Conservation (phyloP, 768 basidiomycete species). For the Fibroporia radiculosa region DNA sequence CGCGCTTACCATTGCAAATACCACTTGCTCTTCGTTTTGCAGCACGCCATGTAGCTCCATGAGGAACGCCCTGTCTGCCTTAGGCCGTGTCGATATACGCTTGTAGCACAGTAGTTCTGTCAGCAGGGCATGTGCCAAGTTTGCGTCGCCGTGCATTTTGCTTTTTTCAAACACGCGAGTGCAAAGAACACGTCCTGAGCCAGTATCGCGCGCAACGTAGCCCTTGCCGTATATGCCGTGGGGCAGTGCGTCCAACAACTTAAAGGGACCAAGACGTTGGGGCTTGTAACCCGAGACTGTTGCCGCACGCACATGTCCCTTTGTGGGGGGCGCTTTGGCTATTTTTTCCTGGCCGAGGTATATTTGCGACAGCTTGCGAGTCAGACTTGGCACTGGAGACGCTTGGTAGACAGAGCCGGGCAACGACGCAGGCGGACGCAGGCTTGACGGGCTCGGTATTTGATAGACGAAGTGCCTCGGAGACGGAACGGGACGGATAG, state of each 20-base stretch:
- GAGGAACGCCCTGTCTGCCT: conserved; percentile 14
- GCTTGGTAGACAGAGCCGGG: neutral
- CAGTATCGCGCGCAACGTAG: conserved; percentile 11
- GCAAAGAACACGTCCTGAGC: conserved; percentile 15
- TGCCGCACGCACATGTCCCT: neutral
- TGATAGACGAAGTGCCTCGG: neutral
- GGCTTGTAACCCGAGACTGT: neutral
- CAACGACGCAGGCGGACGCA: neutral
- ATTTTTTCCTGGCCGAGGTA: neutral
- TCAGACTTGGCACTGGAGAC: neutral
- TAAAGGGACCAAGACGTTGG: conserved; percentile 13
- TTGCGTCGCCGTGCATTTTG: conserved; percentile 1
- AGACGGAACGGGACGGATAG: neutral
- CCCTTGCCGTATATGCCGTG: conserved; percentile 17
- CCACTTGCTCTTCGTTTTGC: conserved; percentile 16
- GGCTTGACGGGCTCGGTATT: neutral
- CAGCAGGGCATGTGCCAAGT: conserved; percentile 5
- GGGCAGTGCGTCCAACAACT: conserved; percentile 12
- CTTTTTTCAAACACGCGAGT: conserved; percentile 17
- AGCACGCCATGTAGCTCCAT: conserved; percentile 21
- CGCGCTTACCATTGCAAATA: conserved; percentile 20
- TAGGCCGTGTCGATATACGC: conserved; percentile 11
- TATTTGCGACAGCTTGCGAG: neutral
- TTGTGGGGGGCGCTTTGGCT: neutral
- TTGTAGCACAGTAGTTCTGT: conserved; percentile 19